phyloP scores from a whole-genome alignment of 2,329 filamentous ascomycete genomes.

The Nemania diffusa region DNA sequence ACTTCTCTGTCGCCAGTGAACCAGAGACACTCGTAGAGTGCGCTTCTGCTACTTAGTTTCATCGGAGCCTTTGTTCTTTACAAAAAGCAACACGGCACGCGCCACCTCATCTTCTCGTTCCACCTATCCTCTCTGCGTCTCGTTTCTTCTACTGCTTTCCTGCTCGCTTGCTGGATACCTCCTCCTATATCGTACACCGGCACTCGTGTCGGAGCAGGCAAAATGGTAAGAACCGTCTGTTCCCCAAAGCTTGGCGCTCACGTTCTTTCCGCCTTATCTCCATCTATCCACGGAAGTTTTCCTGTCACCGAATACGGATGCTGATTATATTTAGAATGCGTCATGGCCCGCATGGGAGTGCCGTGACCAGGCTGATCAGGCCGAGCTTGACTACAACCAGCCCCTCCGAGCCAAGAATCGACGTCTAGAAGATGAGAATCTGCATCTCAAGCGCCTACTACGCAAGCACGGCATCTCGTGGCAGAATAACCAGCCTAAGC shows the following conservation, averaged over 20 bases:
- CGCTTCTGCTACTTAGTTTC: background rate
- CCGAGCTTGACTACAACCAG: constrained; percentile 59
- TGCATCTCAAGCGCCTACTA: constrained; percentile 61
- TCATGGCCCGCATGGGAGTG: constrained; percentile 58
- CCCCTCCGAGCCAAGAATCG: constrained; percentile 61
- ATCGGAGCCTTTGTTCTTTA: background rate
- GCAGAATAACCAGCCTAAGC: constrained; percentile 53
- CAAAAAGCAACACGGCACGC: background rate
- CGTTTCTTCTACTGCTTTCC: background rate
- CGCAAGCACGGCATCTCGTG: constrained; percentile 64
- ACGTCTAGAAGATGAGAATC: constrained; percentile 60
- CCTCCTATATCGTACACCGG: background rate
- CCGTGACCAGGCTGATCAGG: constrained; percentile 63
- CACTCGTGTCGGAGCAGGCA: background rate
- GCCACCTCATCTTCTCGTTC: background rate
- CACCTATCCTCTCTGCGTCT: background rate
- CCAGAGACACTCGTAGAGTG: constrained; percentile 2
- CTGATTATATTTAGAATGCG: constrained; percentile 29
- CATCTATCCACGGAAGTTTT: background rate
- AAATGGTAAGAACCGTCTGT: constrained; percentile 28
- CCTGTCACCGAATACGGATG: background rate
- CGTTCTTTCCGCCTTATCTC: background rate
- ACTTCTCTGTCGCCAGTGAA: background rate
- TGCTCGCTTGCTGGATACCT: background rate
- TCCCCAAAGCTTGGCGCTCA: background rate